Evolutionary conservation across 495 filamentous ascomycete genomes (phyloP), one percentile per base, ranked within the genome.

Genomic region (Tricharina praecox): DNA sequence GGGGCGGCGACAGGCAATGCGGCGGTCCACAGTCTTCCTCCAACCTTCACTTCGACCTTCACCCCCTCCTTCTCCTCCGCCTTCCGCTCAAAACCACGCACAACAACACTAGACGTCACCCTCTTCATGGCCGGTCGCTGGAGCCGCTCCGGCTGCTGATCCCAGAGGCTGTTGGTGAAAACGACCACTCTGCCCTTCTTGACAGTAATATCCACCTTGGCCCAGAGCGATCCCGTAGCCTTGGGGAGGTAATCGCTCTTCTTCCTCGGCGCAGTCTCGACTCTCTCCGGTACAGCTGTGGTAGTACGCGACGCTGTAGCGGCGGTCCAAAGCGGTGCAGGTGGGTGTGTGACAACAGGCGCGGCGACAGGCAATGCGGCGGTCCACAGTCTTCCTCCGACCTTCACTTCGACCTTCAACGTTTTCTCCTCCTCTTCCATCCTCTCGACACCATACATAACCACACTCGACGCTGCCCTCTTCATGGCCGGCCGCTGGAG

Each of bases 231-330:
- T 4, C 57, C 57, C 4, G 52, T 44, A 39, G 25, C 52, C 26
- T 39, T 49, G 4, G 26, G 44, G 28, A 44, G 48, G 11, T 41
- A 19, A 13, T 19, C n/a, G 15, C 15, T 38, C 3, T 13, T 32
- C 39, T 55, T 55, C 43, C 54, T 60, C 7, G 45, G 56, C 28
- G 23, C 33, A 7, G 38, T 33, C 9, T 32, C 20, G 28, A 30
- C 20, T 21, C 56, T 44, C 24, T 50, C 46, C 3, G 57, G 57
- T 8, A 33, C 42, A 24, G 56, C 49, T 2, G 30, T 43, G n/a
- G 57, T 60, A 15, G 56, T 59, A 28, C 57, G 39, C 20, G 44
- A 47, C 13, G 57, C 57, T 4, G 43, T 51, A 23, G 49, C 40
- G 15, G 49, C 48, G 11, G 49, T 32, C 57, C 57, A 60, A 7